These are phyloP conservation scores for Diaporthe helianthi DNA, from an alignment of 2,329 filamentous ascomycete genomes.

Conservation along the genomic window DNA sequence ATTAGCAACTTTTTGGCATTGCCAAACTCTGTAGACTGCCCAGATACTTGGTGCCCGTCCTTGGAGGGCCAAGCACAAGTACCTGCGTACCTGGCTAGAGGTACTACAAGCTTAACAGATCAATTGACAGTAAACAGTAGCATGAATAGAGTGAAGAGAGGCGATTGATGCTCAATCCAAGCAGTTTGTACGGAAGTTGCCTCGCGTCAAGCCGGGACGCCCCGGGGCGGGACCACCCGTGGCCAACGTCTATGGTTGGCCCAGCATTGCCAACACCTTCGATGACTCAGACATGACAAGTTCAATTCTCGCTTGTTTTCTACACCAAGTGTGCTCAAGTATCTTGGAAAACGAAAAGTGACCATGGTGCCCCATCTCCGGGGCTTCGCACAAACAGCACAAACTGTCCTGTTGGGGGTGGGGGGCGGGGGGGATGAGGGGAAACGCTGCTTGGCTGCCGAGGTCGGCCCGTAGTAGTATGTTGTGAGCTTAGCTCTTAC, in stretches of 20 bases:
- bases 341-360: neutral
- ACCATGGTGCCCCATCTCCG: neutral
- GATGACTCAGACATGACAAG: neutral
- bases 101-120: too few species aligned
- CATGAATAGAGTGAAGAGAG: neutral
- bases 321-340: too few species aligned
- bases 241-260: too few species aligned
- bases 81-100: conserved; percentile 46
- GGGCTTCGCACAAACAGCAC: neutral
- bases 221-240: neutral
- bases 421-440: neutral
- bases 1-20: neutral
- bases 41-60: conserved; percentile 45
- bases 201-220: conserved; percentile 3
- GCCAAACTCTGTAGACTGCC: neutral
- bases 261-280: too few species aligned
- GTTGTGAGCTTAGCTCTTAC: neutral
- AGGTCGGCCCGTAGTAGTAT: neutral
- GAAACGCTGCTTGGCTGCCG: neutral
- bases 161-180: neutral
- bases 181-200: neutral
- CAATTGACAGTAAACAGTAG: neutral
- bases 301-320: neutral
- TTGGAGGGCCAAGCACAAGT: conserved; percentile 44
- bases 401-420: neutral